These are phyloP conservation scores for Talaromyces pinophilus DNA, from an alignment of 2,329 filamentous ascomycete species.

Conservation along the genomic window DNA sequence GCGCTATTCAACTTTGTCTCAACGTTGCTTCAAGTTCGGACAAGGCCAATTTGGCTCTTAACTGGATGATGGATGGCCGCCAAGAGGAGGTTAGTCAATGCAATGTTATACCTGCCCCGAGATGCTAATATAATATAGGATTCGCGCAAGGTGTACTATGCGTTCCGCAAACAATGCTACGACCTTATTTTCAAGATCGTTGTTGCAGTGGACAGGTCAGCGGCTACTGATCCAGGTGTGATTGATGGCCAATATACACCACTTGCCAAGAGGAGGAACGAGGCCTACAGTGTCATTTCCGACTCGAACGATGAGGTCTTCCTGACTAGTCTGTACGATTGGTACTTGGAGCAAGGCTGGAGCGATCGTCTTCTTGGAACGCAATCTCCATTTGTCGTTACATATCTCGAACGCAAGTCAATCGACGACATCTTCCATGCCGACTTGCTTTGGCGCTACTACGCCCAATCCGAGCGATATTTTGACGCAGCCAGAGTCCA, in stretches of 20 bases:
- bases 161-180: slow-evolving; percentile 76
- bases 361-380: slow-evolving; percentile 82
- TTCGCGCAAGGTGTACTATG: slow-evolving; percentile 66
- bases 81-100: slow-evolving; percentile 55
- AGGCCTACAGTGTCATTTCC: slow-evolving; percentile 90
- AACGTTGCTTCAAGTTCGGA: slow-evolving; percentile 82
- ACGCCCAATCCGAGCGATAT: slow-evolving; percentile 79
- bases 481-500: slow-evolving; percentile 88
- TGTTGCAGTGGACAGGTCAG: slow-evolving; percentile 71
- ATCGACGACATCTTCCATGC: slow-evolving; percentile 72
- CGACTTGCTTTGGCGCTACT: slow-evolving; percentile 90
- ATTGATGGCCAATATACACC: slow-evolving; percentile 77
- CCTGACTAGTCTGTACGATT: slow-evolving; percentile 94
- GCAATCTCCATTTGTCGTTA: slow-evolving; percentile 80
- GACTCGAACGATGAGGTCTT: slow-evolving; percentile 89
- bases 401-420: slow-evolving; percentile 78
- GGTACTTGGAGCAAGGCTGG: slow-evolving; percentile 87
- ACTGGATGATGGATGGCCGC: slow-evolving; percentile 83
- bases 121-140: slow-evolving; percentile 53
- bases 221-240: slow-evolving; percentile 67
- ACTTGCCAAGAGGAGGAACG: slow-evolving; percentile 74
- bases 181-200: slow-evolving; percentile 83
- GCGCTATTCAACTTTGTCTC: slow-evolving; percentile 84
- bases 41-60: slow-evolving; percentile 78
- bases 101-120: background rate